phyloP scores from a whole-genome alignment of 306 rosid species.

The Mimosa pudica region DNA sequence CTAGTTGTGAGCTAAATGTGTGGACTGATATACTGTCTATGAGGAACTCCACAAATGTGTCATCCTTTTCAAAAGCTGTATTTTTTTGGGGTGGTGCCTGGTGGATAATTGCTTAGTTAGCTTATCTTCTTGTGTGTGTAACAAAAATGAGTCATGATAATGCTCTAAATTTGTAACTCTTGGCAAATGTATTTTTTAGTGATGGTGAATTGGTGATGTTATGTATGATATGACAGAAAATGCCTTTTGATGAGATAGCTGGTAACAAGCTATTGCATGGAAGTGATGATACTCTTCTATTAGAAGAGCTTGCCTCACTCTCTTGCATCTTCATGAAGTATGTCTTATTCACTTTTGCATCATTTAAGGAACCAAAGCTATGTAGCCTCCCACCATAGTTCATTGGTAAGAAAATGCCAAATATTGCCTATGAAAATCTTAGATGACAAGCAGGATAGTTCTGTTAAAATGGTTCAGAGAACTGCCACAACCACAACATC shows the following conservation, averaged over 20 bases:
- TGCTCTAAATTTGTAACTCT: neutral
- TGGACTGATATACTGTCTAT: neutral
- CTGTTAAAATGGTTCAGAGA: neutral
- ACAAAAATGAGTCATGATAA: neutral
- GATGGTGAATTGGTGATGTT: constrained; percentile 92
- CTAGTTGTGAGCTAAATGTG: neutral
- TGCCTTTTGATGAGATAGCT: constrained; percentile 50
- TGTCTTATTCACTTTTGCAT: neutral
- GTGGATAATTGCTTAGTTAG: neutral
- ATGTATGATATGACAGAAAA: constrained; percentile 81
- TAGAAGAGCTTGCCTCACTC: neutral
- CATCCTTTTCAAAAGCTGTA: constrained; percentile 1
- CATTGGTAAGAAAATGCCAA: constrained; percentile 8
- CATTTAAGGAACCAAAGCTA: constrained; percentile 2
- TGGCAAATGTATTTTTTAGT: constrained; percentile 43
- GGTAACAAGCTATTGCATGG: constrained; percentile 66
- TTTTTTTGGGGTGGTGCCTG: neutral
- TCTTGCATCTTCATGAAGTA: neutral
- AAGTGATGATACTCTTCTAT: constrained; percentile 81
- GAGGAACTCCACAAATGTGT: neutral
- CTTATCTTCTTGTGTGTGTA: neutral
- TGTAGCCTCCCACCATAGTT: neutral
- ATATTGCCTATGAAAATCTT: neutral
- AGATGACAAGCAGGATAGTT: neutral
- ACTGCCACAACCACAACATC: neutral